These are phyloP conservation scores for Sordariomycetes sp. DNA, from an alignment of 2,329 filamentous ascomycete species.

Conservation along the genomic window DNA sequence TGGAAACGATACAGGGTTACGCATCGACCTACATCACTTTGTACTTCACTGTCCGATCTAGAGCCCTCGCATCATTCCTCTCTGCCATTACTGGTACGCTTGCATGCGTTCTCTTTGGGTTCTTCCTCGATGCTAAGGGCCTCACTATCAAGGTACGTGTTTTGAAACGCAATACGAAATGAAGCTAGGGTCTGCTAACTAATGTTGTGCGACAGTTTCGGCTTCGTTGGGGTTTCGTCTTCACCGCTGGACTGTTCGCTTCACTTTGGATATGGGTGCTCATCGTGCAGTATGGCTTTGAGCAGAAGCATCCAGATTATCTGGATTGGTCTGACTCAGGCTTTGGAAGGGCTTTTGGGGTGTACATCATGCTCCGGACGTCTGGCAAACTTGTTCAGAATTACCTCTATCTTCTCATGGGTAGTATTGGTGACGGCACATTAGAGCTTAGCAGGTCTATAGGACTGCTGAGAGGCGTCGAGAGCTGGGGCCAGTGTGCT, in stretches of 20 bases:
- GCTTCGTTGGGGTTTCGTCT: slow-evolving; percentile 9
- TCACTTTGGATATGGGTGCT: slow-evolving; percentile 12
- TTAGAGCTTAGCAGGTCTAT: slow-evolving; percentile 11
- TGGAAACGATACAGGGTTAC: slow-evolving; percentile 3
- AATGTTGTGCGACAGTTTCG: too few relatives aligned
- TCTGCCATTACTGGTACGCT: slow-evolving; percentile 11
- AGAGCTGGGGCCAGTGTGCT: slow-evolving; percentile 13
- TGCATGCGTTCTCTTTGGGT: slow-evolving; percentile 11
- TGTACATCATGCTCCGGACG: slow-evolving; percentile 13
- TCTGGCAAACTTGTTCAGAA: slow-evolving; percentile 7
- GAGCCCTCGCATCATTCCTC: slow-evolving; percentile 10
- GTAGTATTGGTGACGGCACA: slow-evolving; percentile 10
- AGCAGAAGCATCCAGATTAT: slow-evolving; percentile 3
- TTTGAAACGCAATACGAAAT: background rate
- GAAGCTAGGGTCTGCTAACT: too few relatives aligned
- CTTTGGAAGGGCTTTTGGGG: slow-evolving; percentile 12
- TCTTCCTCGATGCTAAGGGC: slow-evolving; percentile 11
- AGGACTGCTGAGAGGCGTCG: slow-evolving; percentile 10
- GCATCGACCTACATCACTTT: slow-evolving; percentile 9
- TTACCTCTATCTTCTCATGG: slow-evolving; percentile 8
- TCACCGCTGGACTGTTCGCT: slow-evolving; percentile 7
- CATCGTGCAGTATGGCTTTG: slow-evolving; percentile 10
- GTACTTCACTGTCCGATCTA: slow-evolving; percentile 10
- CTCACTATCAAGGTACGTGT: slow-evolving; percentile 7
- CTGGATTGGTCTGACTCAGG: slow-evolving; percentile 10